These are phyloP conservation scores for Artemisia annua DNA, from an alignment of 129 eudicot genomes.

Conservation along the genomic window DNA sequence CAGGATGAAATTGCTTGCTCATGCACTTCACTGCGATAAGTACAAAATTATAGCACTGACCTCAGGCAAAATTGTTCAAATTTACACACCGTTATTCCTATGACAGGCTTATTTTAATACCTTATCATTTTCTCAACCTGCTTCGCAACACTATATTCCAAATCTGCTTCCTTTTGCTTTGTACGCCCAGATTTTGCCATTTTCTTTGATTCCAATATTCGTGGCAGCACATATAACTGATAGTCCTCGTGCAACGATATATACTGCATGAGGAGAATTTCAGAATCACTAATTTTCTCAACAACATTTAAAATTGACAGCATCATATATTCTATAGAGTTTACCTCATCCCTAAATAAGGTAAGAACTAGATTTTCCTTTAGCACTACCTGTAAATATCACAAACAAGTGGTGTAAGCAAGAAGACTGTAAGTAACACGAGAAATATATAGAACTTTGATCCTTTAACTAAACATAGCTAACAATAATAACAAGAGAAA, in stretches of 20 bases:
- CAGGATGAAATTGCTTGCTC: constrained; percentile 90
- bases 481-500: constrained; percentile 9
- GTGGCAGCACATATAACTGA: constrained; percentile 90
- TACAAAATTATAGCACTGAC: constrained; percentile 6
- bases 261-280: constrained; percentile 47
- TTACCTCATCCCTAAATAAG: constrained; percentile 91
- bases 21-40: constrained; percentile 82
- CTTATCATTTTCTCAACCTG: constrained; percentile 99
- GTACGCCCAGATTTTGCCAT: constrained; percentile 98
- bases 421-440: constrained; percentile 8
- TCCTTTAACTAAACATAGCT: constrained; percentile 8
- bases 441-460: constrained; percentile 15
- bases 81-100: neutral
- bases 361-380: constrained; percentile 90
- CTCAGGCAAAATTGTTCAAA: neutral
- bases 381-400: constrained; percentile 75
- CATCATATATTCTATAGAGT: constrained; percentile 28
- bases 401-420: constrained; percentile 22
- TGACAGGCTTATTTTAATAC: constrained; percentile 42
- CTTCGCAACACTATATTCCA: constrained; percentile 98
- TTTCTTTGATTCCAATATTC: constrained; percentile 95
- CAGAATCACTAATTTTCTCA: constrained; percentile 17
- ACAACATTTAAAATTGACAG: constrained; percentile 4
- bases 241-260: constrained; percentile 94
- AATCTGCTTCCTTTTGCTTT: constrained; percentile 97